Base-by-base conservation (phyloP, 1,284 basidiomycete species). In the Microbotryomycetes sp. region DNA sequence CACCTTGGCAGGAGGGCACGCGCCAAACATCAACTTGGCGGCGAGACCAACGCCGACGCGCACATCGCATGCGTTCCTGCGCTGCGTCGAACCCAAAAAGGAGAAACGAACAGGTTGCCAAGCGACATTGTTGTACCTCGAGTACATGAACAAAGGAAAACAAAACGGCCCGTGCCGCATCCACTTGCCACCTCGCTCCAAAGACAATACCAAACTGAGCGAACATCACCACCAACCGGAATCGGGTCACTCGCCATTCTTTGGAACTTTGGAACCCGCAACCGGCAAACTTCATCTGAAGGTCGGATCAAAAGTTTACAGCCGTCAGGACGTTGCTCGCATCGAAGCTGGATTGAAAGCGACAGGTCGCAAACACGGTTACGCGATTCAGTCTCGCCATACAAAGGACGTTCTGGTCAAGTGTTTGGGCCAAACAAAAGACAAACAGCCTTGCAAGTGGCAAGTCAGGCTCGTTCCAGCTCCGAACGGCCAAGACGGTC, bases 371-470 rank as follows among this genome's bases (percentile, higher is more conserved):
- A 29, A 35, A 5, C 2, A n/a, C 7, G 52, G 52, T 24, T 31
- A 24, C 52, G 16, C 30, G 15, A 24, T 53, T 24, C 31, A 49
- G 23, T 49, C 47, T 11, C 18, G 16, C 23, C 47, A 26, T 24
- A 49, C 24, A 11, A 49, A 52, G 11, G 46, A 53, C 60, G 52
- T 54, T 18, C 52, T 45, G 27, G 50, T 26, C 28, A 66, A 65
- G 45, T n/a, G 46, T 59, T 23, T 53, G 48, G 35, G 35, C 18
- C 11, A 41, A 41, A 11, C 35, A 41, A 41, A 41, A 41, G 35
- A 41, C 18, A 41, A 41, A 41, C 9, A 9, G 9, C 35, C 35
- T 41, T 41, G 35, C 18, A 41, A 41, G 18, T 41, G 35, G 35
- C 35, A 41, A 41, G 35, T 41, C 18, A 41, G 35, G 18, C 18